Conservation (phyloP, 1,139 yeast species). For the Pichia norvegensis region DNA sequence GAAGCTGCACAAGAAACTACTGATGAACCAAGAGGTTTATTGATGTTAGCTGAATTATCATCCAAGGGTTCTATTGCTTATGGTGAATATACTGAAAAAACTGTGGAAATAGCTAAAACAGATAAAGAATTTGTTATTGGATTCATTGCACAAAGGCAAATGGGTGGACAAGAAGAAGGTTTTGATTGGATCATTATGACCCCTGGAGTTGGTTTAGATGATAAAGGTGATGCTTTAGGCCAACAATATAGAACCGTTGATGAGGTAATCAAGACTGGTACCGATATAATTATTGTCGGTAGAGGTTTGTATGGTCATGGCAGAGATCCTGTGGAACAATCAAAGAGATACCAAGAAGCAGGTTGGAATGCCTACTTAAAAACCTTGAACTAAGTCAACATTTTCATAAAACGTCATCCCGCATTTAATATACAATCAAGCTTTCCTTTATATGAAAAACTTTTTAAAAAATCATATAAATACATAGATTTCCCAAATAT, state of each 20-base stretch:
- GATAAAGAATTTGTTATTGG: constrained; percentile 92
- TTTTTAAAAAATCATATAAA: not conserved
- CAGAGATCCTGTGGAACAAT: constrained; percentile 82
- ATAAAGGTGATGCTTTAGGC: constrained; percentile 93
- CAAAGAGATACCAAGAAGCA: constrained; percentile 80
- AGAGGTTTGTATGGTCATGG: constrained; percentile 96
- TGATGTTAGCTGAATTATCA: constrained; percentile 94
- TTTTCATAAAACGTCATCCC: not conserved
- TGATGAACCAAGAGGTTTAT: constrained; percentile 70
- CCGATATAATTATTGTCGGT: constrained; percentile 94
- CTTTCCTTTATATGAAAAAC: not conserved
- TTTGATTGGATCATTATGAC: constrained; percentile 96
- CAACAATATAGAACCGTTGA: constrained; percentile 94
- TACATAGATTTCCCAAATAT: not conserved
- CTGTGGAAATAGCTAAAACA: constrained; percentile 82
- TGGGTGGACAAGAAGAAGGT: constrained; percentile 77
- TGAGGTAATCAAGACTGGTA: constrained; percentile 68
- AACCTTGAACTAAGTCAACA: constrained; percentile 27
- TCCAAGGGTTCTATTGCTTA: constrained; percentile 89
- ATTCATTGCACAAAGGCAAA: constrained; percentile 85
- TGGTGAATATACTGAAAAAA: constrained; percentile 80
- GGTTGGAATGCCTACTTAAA: constrained; percentile 85
- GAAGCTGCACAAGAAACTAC: constrained; percentile 65
- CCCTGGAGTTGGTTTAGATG: constrained; percentile 97
- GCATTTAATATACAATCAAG: not conserved